Evolutionary conservation across 352 stramenopile genomes (phyloP).

Genomic region (Hyaloperonospora arabidopsidis): DNA sequence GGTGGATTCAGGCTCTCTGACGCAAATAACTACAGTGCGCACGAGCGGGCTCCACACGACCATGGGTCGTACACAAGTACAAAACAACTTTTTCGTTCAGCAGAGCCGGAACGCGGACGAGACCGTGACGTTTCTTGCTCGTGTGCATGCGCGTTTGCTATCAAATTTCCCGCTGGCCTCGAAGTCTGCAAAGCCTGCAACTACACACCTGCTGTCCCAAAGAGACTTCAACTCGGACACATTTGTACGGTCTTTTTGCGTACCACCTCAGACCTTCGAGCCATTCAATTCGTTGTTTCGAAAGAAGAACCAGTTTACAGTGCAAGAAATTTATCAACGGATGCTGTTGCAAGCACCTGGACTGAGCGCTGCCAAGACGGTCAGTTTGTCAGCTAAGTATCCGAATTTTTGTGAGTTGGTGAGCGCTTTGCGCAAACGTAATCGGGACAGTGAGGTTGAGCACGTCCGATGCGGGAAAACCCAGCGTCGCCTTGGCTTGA

Average conservation of each 20-base stretch:
- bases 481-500: conserved; percentile 40
- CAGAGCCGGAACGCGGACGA: conserved; percentile 69
- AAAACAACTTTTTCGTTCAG: conserved; percentile 82
- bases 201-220: conserved; percentile 16
- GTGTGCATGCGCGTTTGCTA: conserved; percentile 57
- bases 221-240: conserved; percentile 2
- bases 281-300: conserved; percentile 72
- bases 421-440: conserved; percentile 28
- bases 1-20: conserved; percentile 68
- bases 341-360: conserved; percentile 77
- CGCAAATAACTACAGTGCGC: conserved; percentile 59
- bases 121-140: conserved; percentile 60
- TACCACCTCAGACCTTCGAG: conserved; percentile 36
- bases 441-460: conserved; percentile 31
- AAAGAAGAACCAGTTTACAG: conserved; percentile 66
- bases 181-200: not conserved
- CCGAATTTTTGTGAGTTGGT: conserved; percentile 47
- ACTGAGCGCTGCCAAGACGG: conserved; percentile 47
- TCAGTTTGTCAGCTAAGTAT: conserved; percentile 34
- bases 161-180: conserved; percentile 36
- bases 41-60: conserved; percentile 54
- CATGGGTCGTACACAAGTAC: conserved; percentile 70
- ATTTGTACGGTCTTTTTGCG: conserved; percentile 38
- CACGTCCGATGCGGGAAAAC: conserved; percentile 42
- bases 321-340: conserved; percentile 69